Conservation (phyloP, 1,139 yeast genomes). For the Wickerhamomyces sp. region DNA sequence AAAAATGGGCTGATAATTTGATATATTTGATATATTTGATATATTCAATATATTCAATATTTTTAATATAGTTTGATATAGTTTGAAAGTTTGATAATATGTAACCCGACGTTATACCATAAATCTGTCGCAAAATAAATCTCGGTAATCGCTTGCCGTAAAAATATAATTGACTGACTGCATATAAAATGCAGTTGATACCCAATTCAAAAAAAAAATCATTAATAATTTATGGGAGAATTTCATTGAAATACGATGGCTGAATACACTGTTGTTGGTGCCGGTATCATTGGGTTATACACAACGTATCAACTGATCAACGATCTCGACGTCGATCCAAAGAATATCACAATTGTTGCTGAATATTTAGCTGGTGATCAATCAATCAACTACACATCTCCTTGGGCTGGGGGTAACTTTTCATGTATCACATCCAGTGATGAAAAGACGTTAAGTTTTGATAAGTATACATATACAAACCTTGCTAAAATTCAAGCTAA, state of each 20-base stretch:
- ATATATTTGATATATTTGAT: no score
- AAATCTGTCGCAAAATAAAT: no score
- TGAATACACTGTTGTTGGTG: conserved; percentile 31
- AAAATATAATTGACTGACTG: no score
- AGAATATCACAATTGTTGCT: conserved; percentile 54
- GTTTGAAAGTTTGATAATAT: no score
- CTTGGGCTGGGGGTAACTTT: conserved; percentile 72
- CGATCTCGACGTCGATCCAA: conserved; percentile 37
- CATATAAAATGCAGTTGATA: no score
- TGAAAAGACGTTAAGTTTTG: conserved; percentile 45
- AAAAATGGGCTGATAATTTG: no score
- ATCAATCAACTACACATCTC: conserved; percentile 65
- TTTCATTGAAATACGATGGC: conserved; percentile 1
- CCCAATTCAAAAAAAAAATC: no score
- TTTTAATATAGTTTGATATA: no score
- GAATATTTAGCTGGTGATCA: conserved; percentile 71
- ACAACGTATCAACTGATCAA: conserved; percentile 53
- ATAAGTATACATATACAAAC: conserved; percentile 50
- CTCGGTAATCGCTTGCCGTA: no score
- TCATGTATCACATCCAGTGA: conserved; percentile 62
- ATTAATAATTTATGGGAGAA: not conserved
- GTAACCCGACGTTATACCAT: no score
- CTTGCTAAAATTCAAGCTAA: conserved; percentile 38
- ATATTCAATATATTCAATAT: no score
- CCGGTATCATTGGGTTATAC: conserved; percentile 70